These are phyloP conservation scores for Saksenaea oblongispora DNA, from an alignment of 371 early-diverging fungal genomes.

Conservation along the genomic window DNA sequence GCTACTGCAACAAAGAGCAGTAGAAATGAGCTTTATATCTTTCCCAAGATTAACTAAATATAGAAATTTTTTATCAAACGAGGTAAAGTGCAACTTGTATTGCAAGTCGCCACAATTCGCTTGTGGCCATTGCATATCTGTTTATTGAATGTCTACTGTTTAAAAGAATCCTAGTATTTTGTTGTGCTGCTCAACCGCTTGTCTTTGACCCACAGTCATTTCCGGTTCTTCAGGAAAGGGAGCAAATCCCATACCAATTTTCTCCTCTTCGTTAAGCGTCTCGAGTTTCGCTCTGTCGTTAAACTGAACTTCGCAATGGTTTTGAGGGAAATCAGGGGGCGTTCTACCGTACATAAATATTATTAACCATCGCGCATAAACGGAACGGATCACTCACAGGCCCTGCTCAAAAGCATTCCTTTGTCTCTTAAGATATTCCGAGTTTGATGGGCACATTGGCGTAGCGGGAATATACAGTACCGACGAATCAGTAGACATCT, in stretches of 20 bases:
- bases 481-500: constrained; percentile 33
- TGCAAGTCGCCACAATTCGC: too few relatives aligned
- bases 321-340: constrained; percentile 46
- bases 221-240: constrained; percentile 12
- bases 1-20: too few relatives aligned
- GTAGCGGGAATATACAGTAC: constrained; percentile 44
- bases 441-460: constrained; percentile 34
- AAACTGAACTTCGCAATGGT: constrained; percentile 31
- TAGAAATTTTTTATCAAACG: too few relatives aligned
- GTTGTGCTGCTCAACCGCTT: constrained; percentile 28
- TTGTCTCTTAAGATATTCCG: constrained; percentile 29
- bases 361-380: background rate
- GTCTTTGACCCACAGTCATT: constrained; percentile 27
- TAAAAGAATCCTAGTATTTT: constrained; percentile 5
- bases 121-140: background rate
- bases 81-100: too few relatives aligned
- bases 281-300: constrained; percentile 27
- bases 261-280: constrained; percentile 13
- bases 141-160: background rate
- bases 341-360: constrained; percentile 18
- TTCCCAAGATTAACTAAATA: background rate
- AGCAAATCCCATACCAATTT: constrained; percentile 30
- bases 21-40: too few relatives aligned
- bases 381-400: constrained; percentile 17
- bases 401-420: constrained; percentile 31